These are phyloP conservation scores for Spizellomyces sp. DNA, from an alignment of 192 early-diverging fungal species.

Conservation along the genomic window DNA sequence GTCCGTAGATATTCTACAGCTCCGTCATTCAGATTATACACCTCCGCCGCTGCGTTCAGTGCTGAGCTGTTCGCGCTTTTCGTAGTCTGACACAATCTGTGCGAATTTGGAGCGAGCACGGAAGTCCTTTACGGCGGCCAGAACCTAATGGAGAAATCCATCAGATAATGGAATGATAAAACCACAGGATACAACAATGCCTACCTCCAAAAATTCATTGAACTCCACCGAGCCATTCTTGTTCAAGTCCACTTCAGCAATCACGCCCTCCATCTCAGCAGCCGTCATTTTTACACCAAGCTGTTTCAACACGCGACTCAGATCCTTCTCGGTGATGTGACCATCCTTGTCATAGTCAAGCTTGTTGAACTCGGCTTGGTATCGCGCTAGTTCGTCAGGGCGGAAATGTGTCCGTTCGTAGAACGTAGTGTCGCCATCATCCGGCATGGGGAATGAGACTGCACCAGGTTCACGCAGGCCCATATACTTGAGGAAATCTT, in stretches of 20 bases:
- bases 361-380: constrained; percentile 58
- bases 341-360: constrained; percentile 61
- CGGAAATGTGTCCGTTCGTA: constrained; percentile 60
- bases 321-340: constrained; percentile 53
- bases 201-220: constrained; percentile 67
- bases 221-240: constrained; percentile 64
- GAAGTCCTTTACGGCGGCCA: constrained; percentile 63
- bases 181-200: not conserved
- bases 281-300: constrained; percentile 55
- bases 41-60: constrained; percentile 49
- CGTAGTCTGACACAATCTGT: constrained; percentile 35
- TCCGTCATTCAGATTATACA: constrained; percentile 29
- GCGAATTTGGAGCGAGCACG: constrained; percentile 52
- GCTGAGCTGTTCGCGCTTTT: constrained; percentile 33
- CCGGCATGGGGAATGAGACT: constrained; percentile 3
- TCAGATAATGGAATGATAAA: not conserved
- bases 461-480: constrained; percentile 61
- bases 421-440: constrained; percentile 38
- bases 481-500: constrained; percentile 86
- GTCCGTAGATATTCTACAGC: no score
- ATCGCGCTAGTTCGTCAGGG: constrained; percentile 62
- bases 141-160: constrained; percentile 37
- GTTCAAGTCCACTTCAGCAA: constrained; percentile 57
- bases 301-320: constrained; percentile 53
- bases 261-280: constrained; percentile 53